These are phyloP conservation scores for Cystobasidiopsis lactophilus DNA, from an alignment of 768 basidiomycete species.

Conservation along the genomic window DNA sequence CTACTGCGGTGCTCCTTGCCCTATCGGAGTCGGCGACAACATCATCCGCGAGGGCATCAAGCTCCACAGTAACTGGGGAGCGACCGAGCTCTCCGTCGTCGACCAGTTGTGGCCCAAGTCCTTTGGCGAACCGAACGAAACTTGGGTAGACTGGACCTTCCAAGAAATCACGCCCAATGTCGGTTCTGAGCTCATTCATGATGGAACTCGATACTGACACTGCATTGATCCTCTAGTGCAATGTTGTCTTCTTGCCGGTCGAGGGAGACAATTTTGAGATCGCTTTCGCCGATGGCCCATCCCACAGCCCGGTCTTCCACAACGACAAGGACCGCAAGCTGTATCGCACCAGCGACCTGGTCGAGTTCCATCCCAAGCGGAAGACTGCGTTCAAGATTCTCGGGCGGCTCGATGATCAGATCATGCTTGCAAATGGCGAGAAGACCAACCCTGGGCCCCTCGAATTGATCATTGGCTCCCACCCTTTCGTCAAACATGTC, in stretches of 20 bases:
- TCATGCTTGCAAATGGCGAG: constrained; percentile 31
- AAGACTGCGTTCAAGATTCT: constrained; percentile 25
- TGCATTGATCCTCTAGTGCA: no score
- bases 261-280: no score
- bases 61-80: no score
- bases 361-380: constrained; percentile 23
- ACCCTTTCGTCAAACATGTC: constrained; percentile 27
- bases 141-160: background rate
- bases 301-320: background rate
- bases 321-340: constrained; percentile 1
- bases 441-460: constrained; percentile 27
- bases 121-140: background rate
- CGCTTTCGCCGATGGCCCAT: no score
- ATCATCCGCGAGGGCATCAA: no score
- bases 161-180: background rate
- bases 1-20: no score
- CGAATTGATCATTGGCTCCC: constrained; percentile 24
- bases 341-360: constrained; percentile 22
- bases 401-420: constrained; percentile 28
- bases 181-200: no score
- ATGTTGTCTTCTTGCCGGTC: no score
- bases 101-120: background rate
- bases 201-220: no score
- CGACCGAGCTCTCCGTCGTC: no score
- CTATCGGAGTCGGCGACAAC: no score